Percentiles rank a stretch among this genome's conserved stretches.
Evolutionary conservation across 768 basidiomycete genomes (phyloP).

Genomic region (Russula abietina): DNA sequence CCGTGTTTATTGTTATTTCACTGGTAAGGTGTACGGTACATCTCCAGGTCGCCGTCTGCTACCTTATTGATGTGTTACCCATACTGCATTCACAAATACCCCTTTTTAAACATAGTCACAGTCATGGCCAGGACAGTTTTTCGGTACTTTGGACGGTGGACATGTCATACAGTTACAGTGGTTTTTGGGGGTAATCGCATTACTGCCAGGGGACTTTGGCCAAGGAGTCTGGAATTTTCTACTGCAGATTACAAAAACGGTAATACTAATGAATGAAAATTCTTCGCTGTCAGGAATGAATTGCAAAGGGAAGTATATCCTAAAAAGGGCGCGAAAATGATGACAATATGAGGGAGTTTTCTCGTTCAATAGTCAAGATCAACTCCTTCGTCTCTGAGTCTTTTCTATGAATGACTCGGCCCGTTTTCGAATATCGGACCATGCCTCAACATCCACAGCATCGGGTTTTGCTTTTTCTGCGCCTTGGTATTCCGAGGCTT

Average conservation of each 20-base stretch:
- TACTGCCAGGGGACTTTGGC: not conserved
- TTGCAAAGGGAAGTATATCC: not conserved
- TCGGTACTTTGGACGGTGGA: not conserved
- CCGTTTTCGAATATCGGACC: slow-evolving; percentile 8
- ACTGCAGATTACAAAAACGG: no score
- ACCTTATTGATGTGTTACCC: not conserved
- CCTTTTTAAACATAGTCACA: not conserved
- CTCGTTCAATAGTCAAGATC: not conserved
- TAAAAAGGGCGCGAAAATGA: not conserved
- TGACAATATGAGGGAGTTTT: not conserved
- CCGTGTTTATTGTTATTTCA: not conserved
- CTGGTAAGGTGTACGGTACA: slow-evolving; percentile 2
- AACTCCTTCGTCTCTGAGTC: not conserved
- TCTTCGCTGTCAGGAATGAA: not conserved
- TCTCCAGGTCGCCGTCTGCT: not conserved
- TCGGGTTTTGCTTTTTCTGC: not conserved
- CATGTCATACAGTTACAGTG: slow-evolving; percentile 1
- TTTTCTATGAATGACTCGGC: slow-evolving; percentile 4
- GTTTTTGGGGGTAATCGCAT: slow-evolving; percentile 23
- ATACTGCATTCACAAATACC: slow-evolving; percentile 1
- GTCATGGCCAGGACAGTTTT: not conserved
- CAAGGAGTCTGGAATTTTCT: not conserved
- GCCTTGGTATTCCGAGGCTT: not conserved
- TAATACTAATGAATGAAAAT: not conserved
- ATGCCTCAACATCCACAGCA: not conserved